phyloP scores from a whole-genome alignment of 371 early-diverging fungal genomes.

The Saksenaea oblongispora region DNA sequence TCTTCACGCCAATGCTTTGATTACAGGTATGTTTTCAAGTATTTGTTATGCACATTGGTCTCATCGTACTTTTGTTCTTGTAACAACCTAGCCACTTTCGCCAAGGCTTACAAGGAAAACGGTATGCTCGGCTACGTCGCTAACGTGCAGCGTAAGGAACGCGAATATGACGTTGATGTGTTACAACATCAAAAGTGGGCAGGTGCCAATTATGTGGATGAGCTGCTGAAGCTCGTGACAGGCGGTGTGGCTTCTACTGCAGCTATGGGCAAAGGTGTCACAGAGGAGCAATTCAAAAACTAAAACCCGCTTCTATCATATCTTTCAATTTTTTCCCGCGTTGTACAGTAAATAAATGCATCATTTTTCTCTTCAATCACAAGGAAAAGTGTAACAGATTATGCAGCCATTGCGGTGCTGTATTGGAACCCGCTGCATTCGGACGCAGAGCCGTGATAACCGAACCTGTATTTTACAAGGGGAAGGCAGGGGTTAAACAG shows the following conservation, averaged over 20 bases:
- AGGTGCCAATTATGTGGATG: conserved; percentile 95
- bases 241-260: conserved; percentile 95
- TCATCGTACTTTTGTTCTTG: conserved; percentile 1
- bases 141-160: conserved; percentile 94
- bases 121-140: conserved; percentile 97
- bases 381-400: not conserved
- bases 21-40: conserved; percentile 45
- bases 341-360: not conserved
- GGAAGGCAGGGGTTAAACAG: not conserved
- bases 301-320: not conserved
- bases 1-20: conserved; percentile 91
- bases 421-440: not conserved
- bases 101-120: conserved; percentile 83
- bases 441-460: not conserved
- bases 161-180: conserved; percentile 90
- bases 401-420: not conserved
- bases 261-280: conserved; percentile 96
- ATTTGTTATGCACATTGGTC: not conserved
- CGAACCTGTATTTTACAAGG: not conserved
- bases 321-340: not conserved
- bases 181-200: conserved; percentile 98
- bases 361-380: not conserved
- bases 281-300: conserved; percentile 75
- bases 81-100: conserved; percentile 76
- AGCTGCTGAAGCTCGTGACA: conserved; percentile 88